These are phyloP conservation scores for Purpureocillium lavendulum DNA, from an alignment of 2,329 filamentous ascomycete genomes.

Conservation along the genomic window DNA sequence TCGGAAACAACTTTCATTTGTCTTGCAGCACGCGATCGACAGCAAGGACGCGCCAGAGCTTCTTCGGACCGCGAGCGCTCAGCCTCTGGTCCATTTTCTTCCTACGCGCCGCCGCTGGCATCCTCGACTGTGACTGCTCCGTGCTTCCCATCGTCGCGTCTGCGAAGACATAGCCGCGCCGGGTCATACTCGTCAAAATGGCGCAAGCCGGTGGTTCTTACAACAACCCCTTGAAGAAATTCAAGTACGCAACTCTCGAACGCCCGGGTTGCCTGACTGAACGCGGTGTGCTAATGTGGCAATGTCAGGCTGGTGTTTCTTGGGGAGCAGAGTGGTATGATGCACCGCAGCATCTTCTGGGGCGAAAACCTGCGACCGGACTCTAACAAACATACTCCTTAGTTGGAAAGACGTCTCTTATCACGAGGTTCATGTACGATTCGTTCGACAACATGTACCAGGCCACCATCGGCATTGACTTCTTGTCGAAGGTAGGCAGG, in stretches of 20 bases:
- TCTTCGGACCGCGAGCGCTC: not conserved
- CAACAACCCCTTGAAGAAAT: slow-evolving; percentile 99
- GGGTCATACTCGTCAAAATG: slow-evolving; percentile 45
- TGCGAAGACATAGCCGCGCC: too few relatives aligned
- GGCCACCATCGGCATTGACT: slow-evolving; percentile 98
- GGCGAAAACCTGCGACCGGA: not conserved
- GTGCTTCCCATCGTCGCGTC: too few relatives aligned
- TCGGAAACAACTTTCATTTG: too few relatives aligned
- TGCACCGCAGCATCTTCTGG: not conserved
- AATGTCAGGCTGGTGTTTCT: slow-evolving; percentile 78
- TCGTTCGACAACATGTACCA: slow-evolving; percentile 99
- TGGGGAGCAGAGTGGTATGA: slow-evolving; percentile 94
- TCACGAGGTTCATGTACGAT: slow-evolving; percentile 99
- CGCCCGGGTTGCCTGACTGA: too few relatives aligned
- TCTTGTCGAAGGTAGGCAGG: slow-evolving; percentile 77
- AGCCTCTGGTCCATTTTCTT: not conserved
- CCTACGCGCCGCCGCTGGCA: too few relatives aligned
- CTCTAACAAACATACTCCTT: slow-evolving; percentile 17
- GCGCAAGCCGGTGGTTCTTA: slow-evolving; percentile 78
- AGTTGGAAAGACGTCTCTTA: slow-evolving; percentile 98
- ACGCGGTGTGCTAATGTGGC: slow-evolving; percentile 10
- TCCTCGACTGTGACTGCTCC: too few relatives aligned
- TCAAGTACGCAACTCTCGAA: slow-evolving; percentile 60
- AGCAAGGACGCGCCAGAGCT: too few relatives aligned
- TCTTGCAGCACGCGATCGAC: too few relatives aligned